These are phyloP conservation scores for Phytophthora fragariae DNA, from an alignment of 352 stramenopile genomes.

Conservation along the genomic window DNA sequence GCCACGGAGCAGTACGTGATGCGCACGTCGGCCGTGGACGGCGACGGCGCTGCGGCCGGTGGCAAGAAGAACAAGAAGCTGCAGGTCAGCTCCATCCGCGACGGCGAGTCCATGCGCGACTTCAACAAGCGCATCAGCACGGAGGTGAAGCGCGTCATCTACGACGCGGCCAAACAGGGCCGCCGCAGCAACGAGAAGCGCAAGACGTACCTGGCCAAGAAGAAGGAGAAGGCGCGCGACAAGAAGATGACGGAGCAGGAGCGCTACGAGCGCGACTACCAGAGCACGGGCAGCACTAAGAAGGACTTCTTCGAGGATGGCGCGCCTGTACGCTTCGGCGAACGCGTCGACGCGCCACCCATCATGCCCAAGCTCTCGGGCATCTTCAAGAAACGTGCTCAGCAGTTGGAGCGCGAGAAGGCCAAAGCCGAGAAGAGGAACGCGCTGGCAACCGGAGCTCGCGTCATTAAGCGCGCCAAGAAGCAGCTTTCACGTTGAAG, in stretches of 20 bases:
- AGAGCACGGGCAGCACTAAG: conserved; percentile 68
- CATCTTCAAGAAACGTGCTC: conserved; percentile 83
- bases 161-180: conserved; percentile 84
- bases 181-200: conserved; percentile 77
- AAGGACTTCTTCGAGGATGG: conserved; percentile 77
- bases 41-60: conserved; percentile 11
- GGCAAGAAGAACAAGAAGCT: conserved; percentile 61
- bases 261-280: conserved; percentile 79
- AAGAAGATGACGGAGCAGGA: conserved; percentile 88
- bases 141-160: conserved; percentile 87
- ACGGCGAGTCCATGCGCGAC: conserved; percentile 81
- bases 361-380: conserved; percentile 85
- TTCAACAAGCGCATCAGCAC: conserved; percentile 89
- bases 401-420: conserved; percentile 52
- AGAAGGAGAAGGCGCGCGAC: conserved; percentile 77
- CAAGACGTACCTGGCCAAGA: conserved; percentile 77
- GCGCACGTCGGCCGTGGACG: conserved; percentile 54
- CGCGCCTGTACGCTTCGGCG: conserved; percentile 74
- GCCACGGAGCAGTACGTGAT: conserved; percentile 75
- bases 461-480: conserved; percentile 32
- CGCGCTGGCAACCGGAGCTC: conserved; percentile 15
- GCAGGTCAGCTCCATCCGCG: conserved; percentile 64
- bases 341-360: conserved; percentile 82
- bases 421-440: conserved; percentile 46
- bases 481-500: conserved; percentile 5